Percentiles rank a stretch among this genome's conserved stretches.
Conservation (phyloP, 192 early-diverging fungal genomes). For the Linnemannia hyalina region DNA sequence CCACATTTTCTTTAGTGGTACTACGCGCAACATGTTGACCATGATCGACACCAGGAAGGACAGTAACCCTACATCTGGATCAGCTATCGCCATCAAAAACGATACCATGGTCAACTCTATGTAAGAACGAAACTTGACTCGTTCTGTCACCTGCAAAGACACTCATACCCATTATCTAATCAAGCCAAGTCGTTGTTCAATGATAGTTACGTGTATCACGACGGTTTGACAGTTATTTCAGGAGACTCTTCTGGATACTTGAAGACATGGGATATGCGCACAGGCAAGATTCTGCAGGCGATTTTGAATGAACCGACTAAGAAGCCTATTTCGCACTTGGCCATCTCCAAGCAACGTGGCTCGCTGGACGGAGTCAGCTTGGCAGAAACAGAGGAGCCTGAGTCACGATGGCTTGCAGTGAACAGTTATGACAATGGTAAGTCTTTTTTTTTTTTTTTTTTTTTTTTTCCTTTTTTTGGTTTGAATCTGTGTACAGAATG, state of each 20-base stretch:
- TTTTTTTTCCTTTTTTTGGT: not conserved
- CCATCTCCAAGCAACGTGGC: conserved; percentile 60
- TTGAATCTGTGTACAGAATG: not conserved
- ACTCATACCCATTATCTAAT: not conserved
- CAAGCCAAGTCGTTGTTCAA: not conserved
- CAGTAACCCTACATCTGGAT: conserved; percentile 19
- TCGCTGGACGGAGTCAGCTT: conserved; percentile 15
- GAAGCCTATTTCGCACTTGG: conserved; percentile 85
- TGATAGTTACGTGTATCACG: conserved; percentile 70
- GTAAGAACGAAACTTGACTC: conserved; percentile 17
- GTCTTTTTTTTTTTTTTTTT: not conserved
- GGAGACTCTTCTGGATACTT: conserved; percentile 90
- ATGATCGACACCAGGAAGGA: conserved; percentile 74
- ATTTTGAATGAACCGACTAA: conserved; percentile 73
- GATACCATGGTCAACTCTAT: conserved; percentile 88
- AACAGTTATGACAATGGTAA: conserved; percentile 95
- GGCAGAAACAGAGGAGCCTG: conserved; percentile 62
- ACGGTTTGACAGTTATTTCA: conserved; percentile 79
- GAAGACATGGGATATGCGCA: conserved; percentile 94
- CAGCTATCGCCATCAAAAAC: conserved; percentile 64
- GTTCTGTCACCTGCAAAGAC: too few relatives aligned
- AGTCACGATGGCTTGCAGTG: conserved; percentile 86
- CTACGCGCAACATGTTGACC: conserved; percentile 78
- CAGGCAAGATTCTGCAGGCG: conserved; percentile 61
- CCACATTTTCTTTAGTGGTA: conserved; percentile 82